Conservation (phyloP, 441 rosid genomes). For the Erodium trifolium region DNA sequence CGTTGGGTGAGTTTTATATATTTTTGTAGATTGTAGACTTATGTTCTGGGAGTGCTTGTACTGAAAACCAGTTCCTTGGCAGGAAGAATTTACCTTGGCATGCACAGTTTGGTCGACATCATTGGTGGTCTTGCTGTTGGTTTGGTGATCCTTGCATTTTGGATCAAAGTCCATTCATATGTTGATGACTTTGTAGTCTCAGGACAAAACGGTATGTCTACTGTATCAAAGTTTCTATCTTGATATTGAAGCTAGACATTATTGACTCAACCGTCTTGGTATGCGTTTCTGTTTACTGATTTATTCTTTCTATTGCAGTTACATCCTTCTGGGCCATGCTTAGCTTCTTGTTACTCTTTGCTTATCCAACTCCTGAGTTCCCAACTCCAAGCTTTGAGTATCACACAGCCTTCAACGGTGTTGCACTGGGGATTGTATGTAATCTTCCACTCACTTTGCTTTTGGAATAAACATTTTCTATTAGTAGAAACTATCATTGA, state of each 20-base stretch:
- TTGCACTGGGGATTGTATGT: slow-evolving; percentile 87
- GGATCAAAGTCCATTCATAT: slow-evolving; percentile 52
- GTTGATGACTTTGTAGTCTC: slow-evolving; percentile 60
- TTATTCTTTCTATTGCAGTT: slow-evolving; percentile 40
- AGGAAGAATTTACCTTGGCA: slow-evolving; percentile 98
- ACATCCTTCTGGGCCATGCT: slow-evolving; percentile 77
- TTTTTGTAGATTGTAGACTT: slow-evolving; percentile 7
- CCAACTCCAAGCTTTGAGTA: slow-evolving; percentile 95
- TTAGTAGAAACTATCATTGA: neutral
- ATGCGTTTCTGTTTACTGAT: neutral
- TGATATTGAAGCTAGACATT: neutral
- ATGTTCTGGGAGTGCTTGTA: slow-evolving; percentile 5
- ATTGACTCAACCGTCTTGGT: neutral
- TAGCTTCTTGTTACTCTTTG: slow-evolving; percentile 82
- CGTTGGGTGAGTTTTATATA: slow-evolving; percentile 44
- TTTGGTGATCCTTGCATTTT: slow-evolving; percentile 52
- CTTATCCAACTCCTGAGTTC: slow-evolving; percentile 86
- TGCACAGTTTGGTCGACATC: slow-evolving; percentile 89
- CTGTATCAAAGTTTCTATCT: neutral
- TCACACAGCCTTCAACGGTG: slow-evolving; percentile 85
- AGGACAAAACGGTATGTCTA: slow-evolving; percentile 64
- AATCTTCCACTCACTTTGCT: slow-evolving; percentile 1
- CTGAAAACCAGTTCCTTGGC: slow-evolving; percentile 29
- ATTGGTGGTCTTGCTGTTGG: slow-evolving; percentile 72
- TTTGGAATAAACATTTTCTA: neutral